Evolutionary conservation across 1,139 yeast species (phyloP), one percentile per base, ranked within the genome.

Genomic region (Yamadazyma mexicana): DNA sequence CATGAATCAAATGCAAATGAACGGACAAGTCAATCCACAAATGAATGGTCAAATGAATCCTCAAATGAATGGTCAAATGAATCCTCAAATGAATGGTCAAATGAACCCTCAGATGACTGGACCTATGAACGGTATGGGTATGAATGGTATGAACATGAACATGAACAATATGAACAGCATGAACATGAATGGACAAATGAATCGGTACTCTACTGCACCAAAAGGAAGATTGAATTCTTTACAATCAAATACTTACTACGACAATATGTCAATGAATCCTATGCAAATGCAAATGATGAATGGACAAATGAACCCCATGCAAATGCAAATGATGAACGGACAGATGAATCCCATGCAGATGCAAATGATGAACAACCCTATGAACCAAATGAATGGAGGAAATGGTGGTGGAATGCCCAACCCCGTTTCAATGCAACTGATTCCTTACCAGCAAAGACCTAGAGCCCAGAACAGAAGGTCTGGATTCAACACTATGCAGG

Each of bases 401-500:
- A 29, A 38, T 37, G 40, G 31, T 7, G 16, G 12, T 10, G 31
- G 31, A 28, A 28, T 28, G 31, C n/a, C 31, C 6, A 36, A 36
- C 26, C 43, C 34, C 23, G 25, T 34, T 38, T 20, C 38, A 5
- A 36, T 43, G 38, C 40, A 38, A 18, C 47, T 39, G 33, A 39
- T 39, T 40, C 40, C 41, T 11, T 40, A 42, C 27, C 42, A 35
- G 22, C 44, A 35, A 32, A 37, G 46, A 37, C 38, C 43, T 18
- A 54, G 61, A 41, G 58, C 54, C 10, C 29, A 31, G 16, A 63
- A 64, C 44, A 63, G 75, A 37, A 61, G 75, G 20, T 66, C 74
- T 0, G 64, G 57, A 11, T 61, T 60, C 48, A 69, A 73, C 3
- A 15, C 56, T 46, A 38, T 63, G 58, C 58, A 54, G 34, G 67